Evolutionary conservation across 2,329 filamentous ascomycete species (phyloP), one percentile per base, ranked within the genome.

Genomic region (Reticulascus tulasneorum): DNA sequence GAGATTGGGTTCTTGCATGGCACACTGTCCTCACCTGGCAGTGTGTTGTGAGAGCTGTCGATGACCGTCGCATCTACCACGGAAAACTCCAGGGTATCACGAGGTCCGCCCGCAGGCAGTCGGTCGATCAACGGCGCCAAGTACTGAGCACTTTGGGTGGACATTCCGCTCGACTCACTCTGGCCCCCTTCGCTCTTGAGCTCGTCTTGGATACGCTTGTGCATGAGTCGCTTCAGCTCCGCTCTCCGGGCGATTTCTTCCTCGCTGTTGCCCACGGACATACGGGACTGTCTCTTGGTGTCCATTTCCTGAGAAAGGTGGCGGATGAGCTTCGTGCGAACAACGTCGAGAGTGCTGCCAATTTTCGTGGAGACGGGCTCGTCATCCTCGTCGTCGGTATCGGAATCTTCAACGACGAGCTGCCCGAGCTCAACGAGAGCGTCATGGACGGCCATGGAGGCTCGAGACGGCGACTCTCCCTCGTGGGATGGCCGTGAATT

Each of bases 131-230:
- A 48, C 10, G 54, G 44, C 13, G 49, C 53, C 16, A 47, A 38
- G 18, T 48, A 45, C 27, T 36, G 47, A 28, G 46, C 50, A n/a
- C 46, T 54, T 15, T 47, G n/a, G n/a, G n/a, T n/a, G n/a, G n/a
- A n/a, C n/a, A n/a, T n/a, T n/a, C 8, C 6, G 25, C 51, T 59
- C 2, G 46, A 38, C 13, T 59, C 54, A 13, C 64, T 60, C 29
- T 62, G 58, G 9, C 54, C 50, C 23, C 63, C 56, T 23, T 75
- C 73, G 24, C 55, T 67, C 29, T 69, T 64, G 4, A 80, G 59
- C 46, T 79, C 76, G 27, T 77, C 67, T 42, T 73, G 72, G n/a
- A 79, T 79, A 42, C 74, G 66, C 46, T 69, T 71, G 31, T 72
- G 69, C 53, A 74, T 69, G 8, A 79, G 57, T 15, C 74, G 65